Evolutionary conservation across 805 yeast species (phyloP), one percentile per base, ranked within the genome.

Genomic region (Candida michaelii): DNA sequence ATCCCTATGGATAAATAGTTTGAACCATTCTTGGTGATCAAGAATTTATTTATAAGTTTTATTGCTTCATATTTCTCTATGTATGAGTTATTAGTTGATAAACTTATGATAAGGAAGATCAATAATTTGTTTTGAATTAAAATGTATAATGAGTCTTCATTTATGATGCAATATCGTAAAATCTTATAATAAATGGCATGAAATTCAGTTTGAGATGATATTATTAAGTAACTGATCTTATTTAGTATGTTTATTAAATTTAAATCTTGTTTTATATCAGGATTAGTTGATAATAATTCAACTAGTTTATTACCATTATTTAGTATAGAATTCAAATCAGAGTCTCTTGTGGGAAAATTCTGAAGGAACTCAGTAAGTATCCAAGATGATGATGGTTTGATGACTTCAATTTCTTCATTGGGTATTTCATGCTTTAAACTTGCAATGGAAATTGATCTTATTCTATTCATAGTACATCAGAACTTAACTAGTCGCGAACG

Each of bases 11-110:
- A 73, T 13, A 85, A 54, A 50, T 71, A 74, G 16, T 67, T 60
- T 5, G 71, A 62, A 1, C 89, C 91, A 30, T 58, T 60, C 12
- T 66, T 56, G 2, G 80, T 65, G 30, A 74, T 81, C 2, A 85
- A 53, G 44, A 85, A 79, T 24, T 73, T 67, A 21, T 97, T 70
- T 0, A 89, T 63, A 18, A 89, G 65, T 52, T 83, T 85, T 24
- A 91, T 54, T 0, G 95, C 93, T 54, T 89, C 89, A 36, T 80
- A 83, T 46, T 89, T 75, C 53, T 90, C 96, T 2, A 79, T 60
- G 1, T 59, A 43, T 2, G 78, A 59, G 27, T 73, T 65, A 16
- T 80, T 83, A 39, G 80, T 80, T 1, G 85, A 73, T 25, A 91
- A 62, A 0, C 95, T 74, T 12, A 80, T 69, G 1, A 86, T 77